Percentiles rank a stretch among this genome's conserved stretches.
These are phyloP conservation scores for Aspergillus terreus DNA, from an alignment of 2,329 filamentous ascomycete genomes.

Conservation along the genomic window DNA sequence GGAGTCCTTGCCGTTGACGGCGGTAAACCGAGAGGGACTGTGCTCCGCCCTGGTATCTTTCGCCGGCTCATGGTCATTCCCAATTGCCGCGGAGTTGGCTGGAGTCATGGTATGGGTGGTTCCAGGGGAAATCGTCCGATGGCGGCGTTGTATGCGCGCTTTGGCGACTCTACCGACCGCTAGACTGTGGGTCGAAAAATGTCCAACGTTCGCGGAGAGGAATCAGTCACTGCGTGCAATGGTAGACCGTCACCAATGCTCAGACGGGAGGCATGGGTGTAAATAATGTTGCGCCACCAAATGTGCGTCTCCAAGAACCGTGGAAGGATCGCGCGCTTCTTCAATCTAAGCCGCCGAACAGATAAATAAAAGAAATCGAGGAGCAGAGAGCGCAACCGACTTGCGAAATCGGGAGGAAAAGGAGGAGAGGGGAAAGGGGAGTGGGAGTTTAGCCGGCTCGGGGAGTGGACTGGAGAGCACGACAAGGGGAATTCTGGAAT, in stretches of 20 bases:
- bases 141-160: background rate
- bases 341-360: no score
- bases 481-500: no score
- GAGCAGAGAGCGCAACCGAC: no score
- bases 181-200: no score
- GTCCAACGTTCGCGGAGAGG: background rate
- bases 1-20: conserved; percentile 42
- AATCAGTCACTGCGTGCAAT: background rate
- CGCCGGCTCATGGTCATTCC: conserved; percentile 32
- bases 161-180: no score
- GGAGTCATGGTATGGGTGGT: conserved; percentile 29
- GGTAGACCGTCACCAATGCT: background rate
- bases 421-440: no score
- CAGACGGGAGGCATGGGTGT: background rate
- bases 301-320: no score
- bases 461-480: no score
- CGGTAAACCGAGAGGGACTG: conserved; percentile 44
- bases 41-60: conserved; percentile 36
- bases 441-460: no score
- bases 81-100: conserved; percentile 30
- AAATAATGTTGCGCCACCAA: background rate
- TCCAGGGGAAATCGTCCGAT: background rate
- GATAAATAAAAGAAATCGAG: no score
- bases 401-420: no score
- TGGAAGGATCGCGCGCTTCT: no score